phyloP scores from a whole-genome alignment of 2,329 filamentous ascomycete species.

The Thelonectria blattea region DNA sequence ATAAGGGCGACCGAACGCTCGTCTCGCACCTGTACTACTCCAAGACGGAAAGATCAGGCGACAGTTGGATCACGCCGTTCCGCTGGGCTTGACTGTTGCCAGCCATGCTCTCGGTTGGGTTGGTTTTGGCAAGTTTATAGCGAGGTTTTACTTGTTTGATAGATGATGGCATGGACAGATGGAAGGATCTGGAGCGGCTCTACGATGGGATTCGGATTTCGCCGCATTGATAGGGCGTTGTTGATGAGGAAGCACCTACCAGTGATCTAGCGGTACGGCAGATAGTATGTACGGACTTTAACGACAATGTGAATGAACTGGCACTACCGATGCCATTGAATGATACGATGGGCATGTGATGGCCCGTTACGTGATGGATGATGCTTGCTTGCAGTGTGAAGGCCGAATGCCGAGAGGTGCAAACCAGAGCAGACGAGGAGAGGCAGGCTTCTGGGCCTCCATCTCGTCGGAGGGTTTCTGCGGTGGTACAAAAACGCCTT shows the following conservation, averaged over 20 bases:
- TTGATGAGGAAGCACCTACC: not conserved
- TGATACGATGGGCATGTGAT: not conserved
- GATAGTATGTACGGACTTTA: not conserved
- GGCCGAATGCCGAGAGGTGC: not conserved
- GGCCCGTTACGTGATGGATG: not conserved
- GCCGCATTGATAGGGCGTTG: not conserved
- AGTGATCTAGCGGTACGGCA: no score
- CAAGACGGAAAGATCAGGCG: constrained; percentile 24
- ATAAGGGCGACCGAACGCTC: constrained; percentile 40
- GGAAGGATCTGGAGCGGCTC: not conserved
- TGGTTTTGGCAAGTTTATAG: not conserved
- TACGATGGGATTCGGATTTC: not conserved
- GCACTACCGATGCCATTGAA: not conserved
- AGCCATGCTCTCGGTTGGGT: not conserved
- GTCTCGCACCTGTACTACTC: constrained; percentile 38
- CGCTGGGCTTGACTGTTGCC: constrained; percentile 15
- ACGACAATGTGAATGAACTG: not conserved
- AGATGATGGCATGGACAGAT: not conserved
- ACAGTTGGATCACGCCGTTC: constrained; percentile 23
- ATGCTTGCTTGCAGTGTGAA: not conserved
- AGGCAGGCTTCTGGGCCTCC: no score
- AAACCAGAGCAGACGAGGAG: no score
- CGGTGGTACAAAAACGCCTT: not conserved
- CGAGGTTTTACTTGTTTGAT: not conserved
- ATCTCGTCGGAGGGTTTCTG: no score